These are phyloP conservation scores for Plasmodium blacklocki DNA, from an alignment of 169 alveolate genomes.

Conservation along the genomic window DNA sequence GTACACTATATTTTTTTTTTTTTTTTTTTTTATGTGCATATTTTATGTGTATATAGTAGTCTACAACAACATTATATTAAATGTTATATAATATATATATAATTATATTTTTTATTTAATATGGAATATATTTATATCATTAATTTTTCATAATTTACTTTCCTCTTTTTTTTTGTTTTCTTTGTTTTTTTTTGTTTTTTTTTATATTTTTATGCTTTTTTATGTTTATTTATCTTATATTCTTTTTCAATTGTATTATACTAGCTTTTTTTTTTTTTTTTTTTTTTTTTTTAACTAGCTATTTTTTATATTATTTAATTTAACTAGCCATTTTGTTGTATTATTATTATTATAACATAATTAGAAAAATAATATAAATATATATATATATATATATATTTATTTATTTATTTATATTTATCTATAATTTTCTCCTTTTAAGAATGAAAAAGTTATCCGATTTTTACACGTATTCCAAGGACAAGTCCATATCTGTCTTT, in stretches of 20 bases:
- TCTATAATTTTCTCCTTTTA: neutral
- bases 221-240: neutral
- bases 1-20: neutral
- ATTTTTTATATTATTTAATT: neutral
- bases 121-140: no score
- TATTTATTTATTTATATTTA: neutral
- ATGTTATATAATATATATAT: no score
- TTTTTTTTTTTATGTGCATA: neutral
- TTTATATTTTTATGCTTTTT: no score
- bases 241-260: neutral
- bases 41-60: neutral
- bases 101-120: no score
- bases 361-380: no score
- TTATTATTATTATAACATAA: neutral
- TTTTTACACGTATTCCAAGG: slow-evolving; percentile 49
- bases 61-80: neutral
- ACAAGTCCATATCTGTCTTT: slow-evolving; percentile 36
- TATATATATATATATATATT: no score
- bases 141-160: no score
- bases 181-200: neutral
- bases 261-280: slow-evolving; percentile 3
- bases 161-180: neutral
- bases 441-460: slow-evolving; percentile 49
- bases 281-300: neutral
- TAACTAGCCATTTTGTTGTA: neutral